phyloP scores from a whole-genome alignment of 148 eudicot species.

The Camellia lanceoleosa region DNA sequence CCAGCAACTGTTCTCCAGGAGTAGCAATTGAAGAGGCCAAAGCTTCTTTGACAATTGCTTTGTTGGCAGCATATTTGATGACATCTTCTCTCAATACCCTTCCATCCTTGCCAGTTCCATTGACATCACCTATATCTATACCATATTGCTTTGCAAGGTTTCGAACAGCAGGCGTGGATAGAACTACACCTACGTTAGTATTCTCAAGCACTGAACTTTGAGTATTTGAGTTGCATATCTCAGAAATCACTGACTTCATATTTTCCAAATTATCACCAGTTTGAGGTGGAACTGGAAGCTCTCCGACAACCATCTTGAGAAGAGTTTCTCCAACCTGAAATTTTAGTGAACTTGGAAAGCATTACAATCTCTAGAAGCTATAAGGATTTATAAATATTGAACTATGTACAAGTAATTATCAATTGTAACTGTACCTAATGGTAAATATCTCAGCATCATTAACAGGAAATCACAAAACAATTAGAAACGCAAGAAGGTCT shows the following conservation, averaged over 20 bases:
- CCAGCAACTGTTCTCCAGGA: conserved; percentile 25
- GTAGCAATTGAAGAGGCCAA: conserved; percentile 20
- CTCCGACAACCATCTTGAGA: conserved; percentile 58
- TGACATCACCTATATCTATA: conserved; percentile 53
- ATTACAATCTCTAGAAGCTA: background rate
- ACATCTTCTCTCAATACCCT: conserved; percentile 82
- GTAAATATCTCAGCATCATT: background rate
- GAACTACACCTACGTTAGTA: conserved; percentile 34
- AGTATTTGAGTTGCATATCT: conserved; percentile 25
- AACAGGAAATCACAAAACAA: background rate
- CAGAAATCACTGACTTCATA: conserved; percentile 21
- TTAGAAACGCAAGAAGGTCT: background rate
- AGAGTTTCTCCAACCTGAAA: conserved; percentile 97
- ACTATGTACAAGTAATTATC: background rate
- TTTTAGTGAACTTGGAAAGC: conserved; percentile 7
- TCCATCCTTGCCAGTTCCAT: conserved; percentile 78
- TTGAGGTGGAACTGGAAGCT: conserved; percentile 28
- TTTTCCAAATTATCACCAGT: conserved; percentile 30
- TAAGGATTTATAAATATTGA: background rate
- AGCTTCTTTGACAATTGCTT: conserved; percentile 36
- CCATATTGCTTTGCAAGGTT: conserved; percentile 75
- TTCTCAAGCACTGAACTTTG: conserved; percentile 27
- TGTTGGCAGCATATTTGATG: conserved; percentile 47
- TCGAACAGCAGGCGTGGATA: conserved; percentile 87
- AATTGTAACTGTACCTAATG: background rate